Evolutionary conservation across 768 basidiomycete genomes (phyloP).

Genomic region (Lepiota subincarnata): DNA sequence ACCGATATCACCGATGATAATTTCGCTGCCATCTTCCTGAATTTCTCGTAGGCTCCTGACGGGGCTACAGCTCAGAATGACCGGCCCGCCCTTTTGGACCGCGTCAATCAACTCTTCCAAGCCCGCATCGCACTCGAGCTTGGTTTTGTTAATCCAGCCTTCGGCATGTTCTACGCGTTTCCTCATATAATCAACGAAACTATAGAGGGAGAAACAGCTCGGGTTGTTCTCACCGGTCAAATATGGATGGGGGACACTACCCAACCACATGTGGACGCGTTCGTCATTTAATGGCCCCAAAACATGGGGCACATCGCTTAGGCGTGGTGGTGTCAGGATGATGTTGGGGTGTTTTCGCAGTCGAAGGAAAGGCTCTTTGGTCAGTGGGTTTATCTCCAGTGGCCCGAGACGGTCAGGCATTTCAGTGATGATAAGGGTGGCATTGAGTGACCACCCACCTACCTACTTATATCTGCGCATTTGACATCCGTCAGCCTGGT

Average conservation of each 20-base stretch:
- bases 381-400: conserved; percentile 28
- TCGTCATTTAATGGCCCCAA: neutral
- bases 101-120: conserved; percentile 29
- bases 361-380: conserved; percentile 45
- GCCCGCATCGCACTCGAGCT: conserved; percentile 23
- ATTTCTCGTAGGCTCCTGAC: conserved; percentile 52
- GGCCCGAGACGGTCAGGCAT: conserved; percentile 13
- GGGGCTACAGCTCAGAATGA: conserved; percentile 41
- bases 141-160: conserved; percentile 24
- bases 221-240: conserved; percentile 23
- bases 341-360: conserved; percentile 48
- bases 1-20: conserved; percentile 46
- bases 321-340: conserved; percentile 56
- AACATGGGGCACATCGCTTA: conserved; percentile 34
- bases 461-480: too few species aligned
- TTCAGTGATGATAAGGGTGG: too few species aligned
- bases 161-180: conserved; percentile 31
- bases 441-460: too few species aligned
- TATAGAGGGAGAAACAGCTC: too few species aligned
- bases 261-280: conserved; percentile 1
- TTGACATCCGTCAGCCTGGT: too few species aligned
- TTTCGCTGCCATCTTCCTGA: conserved; percentile 50
- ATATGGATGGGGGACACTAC: conserved; percentile 54
- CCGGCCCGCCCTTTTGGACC: conserved; percentile 16
- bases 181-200: neutral